Base-by-base conservation (phyloP, 129 eudicot species). In the Centaurea solstitialis region DNA sequence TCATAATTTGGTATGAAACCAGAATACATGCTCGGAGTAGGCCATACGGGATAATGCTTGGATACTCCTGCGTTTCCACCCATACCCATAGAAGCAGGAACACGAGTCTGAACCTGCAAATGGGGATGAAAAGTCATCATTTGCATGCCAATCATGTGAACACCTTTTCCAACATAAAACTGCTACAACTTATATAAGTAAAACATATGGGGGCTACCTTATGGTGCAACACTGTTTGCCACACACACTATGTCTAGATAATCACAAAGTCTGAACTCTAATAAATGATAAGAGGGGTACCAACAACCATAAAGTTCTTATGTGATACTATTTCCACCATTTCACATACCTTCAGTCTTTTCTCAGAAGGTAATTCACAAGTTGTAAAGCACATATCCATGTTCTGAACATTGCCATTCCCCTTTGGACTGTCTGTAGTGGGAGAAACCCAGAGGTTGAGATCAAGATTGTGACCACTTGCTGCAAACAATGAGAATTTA, bases 361-460 rank as follows among this genome's bases (percentile, higher is more conserved):
- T 93, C 37, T 85, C 90, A 79, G 87, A 80, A 73, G 89, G 85
- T 57, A 73, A 66, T 77, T 84, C 89, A 45, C 70, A 38, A 69
- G 85, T 22, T 37, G 77, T 73, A 73, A 57, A 80, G 26, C 88
- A 84, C 74, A 81, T 75, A 47, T 83, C 86, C 79, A 85, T 57
- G 61, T 79, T 85, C 76, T 78, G 84, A 24, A 79, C 69, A 22
- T 73, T 86, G 62, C 80, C 74, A 73, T 67, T 80, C 77, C 83
- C 86, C 73, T 80, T 81, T 23, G 82, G 82, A 69, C 86, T 86
- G 80, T 85, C 81, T 43, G 77, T 67, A 38, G 93, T 57, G 81
- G 92, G 75, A 73, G 97, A 90, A 68, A 92, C 85, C 69, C 92
- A 85, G 41, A 94, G 94, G 86, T 90, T 92, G 75, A 94, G 97